These are phyloP conservation scores for Seiridium unicorne DNA, from an alignment of 2,329 filamentous ascomycete species.

Conservation along the genomic window DNA sequence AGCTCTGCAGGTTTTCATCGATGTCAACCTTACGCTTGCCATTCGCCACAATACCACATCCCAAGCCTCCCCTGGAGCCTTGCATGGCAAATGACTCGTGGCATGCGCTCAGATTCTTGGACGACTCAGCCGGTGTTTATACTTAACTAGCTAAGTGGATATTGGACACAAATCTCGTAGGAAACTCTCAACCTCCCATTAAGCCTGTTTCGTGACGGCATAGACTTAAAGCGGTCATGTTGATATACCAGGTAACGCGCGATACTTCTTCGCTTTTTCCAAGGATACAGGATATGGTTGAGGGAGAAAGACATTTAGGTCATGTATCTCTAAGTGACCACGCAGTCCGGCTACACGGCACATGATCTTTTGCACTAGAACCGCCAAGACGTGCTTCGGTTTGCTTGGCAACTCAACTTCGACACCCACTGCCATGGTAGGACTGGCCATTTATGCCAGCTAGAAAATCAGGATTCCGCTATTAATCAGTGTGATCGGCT, in stretches of 20 bases:
- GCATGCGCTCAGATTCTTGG: too few relatives aligned
- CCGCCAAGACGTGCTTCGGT: constrained; percentile 1
- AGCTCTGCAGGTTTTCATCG: too few relatives aligned
- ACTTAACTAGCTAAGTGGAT: too few relatives aligned
- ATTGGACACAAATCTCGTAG: too few relatives aligned
- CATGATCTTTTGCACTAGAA: neutral
- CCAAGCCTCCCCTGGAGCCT: neutral
- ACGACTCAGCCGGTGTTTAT: too few relatives aligned
- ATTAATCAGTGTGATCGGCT: too few relatives aligned
- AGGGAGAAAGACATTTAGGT: neutral
- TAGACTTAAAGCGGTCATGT: too few relatives aligned
- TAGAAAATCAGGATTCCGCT: neutral
- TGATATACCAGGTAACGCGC: too few relatives aligned
- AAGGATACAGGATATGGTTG: too few relatives aligned
- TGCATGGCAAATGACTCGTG: neutral
- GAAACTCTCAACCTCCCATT: too few relatives aligned
- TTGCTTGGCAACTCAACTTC: neutral
- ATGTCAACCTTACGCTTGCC: neutral
- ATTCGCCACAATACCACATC: neutral
- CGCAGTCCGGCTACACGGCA: neutral
- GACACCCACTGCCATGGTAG: neutral
- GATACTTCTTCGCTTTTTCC: too few relatives aligned
- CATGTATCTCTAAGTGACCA: neutral
- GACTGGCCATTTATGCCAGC: neutral
- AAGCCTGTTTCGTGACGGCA: too few relatives aligned